Base-by-base conservation (phyloP, 2,329 filamentous ascomycete genomes). In the Verticillium dahliae region DNA sequence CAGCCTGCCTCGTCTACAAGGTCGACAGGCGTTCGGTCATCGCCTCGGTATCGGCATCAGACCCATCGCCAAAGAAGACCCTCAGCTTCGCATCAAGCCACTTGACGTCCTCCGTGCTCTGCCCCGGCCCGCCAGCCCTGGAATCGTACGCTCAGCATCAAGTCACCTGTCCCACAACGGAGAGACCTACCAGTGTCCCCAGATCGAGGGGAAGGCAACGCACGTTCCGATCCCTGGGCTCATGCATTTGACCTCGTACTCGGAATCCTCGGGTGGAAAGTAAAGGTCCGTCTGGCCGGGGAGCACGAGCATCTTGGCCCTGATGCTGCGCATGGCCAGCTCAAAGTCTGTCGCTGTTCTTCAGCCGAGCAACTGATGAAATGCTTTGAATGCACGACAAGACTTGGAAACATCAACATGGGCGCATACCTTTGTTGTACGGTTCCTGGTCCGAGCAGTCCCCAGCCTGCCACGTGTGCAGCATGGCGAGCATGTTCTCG, bases 191-290 rank as follows among this genome's bases (percentile, higher is more conserved):
- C 73, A 78, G 55, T 79, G 77, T 0, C 77, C 77, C 75, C 76
- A 79, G 18, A 79, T 74, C 0, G 76, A 78, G 0, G 76, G 76
- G 50, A 76, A 75, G 0, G 74, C 66, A 41, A 76, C 68, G 10
- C 76, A 70, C 41, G 72, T 71, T 0, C 73, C 75, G 34, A 73
- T 63, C 0, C 68, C 70, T 0, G 70, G 62, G 0, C 67, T 60
- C 77, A 80, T 79, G 50, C 69, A 72, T 22, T 83, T 57, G 71
- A 93, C 87, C 69, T 95, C 91, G 61, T 88, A 86, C 68, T 90
- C 84, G 0, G 89, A 92, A 66, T 93, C 91, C 68, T 93, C 90
- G 0, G 90, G 89, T 59, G 90, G 89, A 66, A 95, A 94, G 70
- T 94, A 94, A 4, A 94, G 78, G 70, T 94, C 91, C 0, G 89